phyloP scores from a whole-genome alignment of 106 monocot species.

The Acorus gramineus region DNA sequence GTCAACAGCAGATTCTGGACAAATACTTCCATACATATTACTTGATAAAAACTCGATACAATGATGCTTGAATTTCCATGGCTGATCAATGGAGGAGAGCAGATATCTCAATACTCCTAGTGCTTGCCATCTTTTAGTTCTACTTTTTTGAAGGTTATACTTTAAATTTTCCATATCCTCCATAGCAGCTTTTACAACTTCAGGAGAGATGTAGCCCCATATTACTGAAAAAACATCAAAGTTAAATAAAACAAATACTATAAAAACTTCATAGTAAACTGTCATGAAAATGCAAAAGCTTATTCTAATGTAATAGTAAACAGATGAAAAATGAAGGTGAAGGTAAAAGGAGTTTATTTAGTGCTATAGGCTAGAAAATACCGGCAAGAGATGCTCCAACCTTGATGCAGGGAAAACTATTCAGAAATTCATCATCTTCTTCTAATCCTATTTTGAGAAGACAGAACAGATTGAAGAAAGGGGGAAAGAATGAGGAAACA shows the following conservation, averaged over 20 bases:
- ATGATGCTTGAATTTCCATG: conserved; percentile 70
- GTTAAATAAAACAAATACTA: neutral
- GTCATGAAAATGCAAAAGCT: neutral
- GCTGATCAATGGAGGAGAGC: conserved; percentile 44
- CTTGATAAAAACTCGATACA: conserved; percentile 44
- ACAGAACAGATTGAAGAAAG: conserved; percentile 6
- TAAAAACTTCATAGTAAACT: neutral
- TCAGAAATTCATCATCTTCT: conserved; percentile 40
- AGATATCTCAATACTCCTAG: conserved; percentile 46
- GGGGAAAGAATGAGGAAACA: neutral
- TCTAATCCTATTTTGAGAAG: conserved; percentile 32
- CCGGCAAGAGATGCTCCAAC: conserved; percentile 83
- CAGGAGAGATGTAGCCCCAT: conserved; percentile 57
- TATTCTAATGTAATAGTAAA: neutral
- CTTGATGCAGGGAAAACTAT: conserved; percentile 42
- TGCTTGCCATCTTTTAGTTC: conserved; percentile 46
- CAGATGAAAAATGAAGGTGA: neutral
- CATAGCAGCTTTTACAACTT: conserved; percentile 50
- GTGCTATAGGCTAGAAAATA: conserved; percentile 14
- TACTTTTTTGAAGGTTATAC: conserved; percentile 25
- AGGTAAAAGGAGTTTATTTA: neutral
- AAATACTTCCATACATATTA: conserved; percentile 26
- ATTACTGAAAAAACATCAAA: conserved; percentile 41
- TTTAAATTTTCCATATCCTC: conserved; percentile 34
- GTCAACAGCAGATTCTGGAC: conserved; percentile 18